Conservation (phyloP, 1,139 yeast genomes). For the Sugiyamaella paludigena region DNA sequence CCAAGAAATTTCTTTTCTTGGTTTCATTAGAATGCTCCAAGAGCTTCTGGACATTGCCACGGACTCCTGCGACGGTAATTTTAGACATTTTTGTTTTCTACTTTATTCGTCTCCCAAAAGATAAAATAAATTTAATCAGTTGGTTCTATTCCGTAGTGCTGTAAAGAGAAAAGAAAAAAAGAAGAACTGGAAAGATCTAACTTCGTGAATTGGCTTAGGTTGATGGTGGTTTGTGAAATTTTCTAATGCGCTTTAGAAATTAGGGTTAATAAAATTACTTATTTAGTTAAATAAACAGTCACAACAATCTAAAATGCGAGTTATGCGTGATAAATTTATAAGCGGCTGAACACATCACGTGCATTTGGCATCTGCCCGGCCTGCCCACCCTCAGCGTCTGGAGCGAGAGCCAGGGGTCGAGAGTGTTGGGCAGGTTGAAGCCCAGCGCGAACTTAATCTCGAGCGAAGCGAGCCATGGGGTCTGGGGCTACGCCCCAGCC, state of each 20-base stretch:
- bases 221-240: conserved; percentile 6
- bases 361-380: no score
- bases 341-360: no score
- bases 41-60: conserved; percentile 93
- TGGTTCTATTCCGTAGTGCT: conserved; percentile 15
- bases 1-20: conserved; percentile 99
- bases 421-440: not conserved
- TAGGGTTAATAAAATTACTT: not conserved
- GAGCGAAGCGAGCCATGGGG: no score
- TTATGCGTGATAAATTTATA: no score
- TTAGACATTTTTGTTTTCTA: conserved; percentile 71
- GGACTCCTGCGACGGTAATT: conserved; percentile 88
- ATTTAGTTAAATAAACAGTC: conserved; percentile 6
- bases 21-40: conserved; percentile 84
- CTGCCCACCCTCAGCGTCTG: not conserved
- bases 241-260: not conserved
- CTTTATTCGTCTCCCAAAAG: conserved; percentile 15
- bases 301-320: no score
- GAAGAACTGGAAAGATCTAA: not conserved
- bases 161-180: conserved; percentile 6
- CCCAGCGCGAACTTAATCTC: no score
- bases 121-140: not conserved
- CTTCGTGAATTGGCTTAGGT: not conserved
- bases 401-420: not conserved
- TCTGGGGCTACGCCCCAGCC: no score